Evolutionary conservation across 1,284 basidiomycete genomes (phyloP).

Genomic region (Ceraceosorus guamensis): DNA sequence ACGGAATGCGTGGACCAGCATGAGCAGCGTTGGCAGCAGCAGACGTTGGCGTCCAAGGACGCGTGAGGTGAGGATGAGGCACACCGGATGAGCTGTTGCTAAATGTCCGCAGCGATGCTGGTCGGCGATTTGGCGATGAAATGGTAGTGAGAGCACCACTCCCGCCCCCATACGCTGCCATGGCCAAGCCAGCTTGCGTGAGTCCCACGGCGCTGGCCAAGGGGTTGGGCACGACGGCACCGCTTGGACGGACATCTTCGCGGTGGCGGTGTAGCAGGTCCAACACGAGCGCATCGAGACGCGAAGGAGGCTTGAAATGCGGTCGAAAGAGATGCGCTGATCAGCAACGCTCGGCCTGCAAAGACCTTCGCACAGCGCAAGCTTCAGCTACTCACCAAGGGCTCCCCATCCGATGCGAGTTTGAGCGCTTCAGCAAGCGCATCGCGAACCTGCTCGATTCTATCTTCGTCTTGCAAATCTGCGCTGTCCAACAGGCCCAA

Average conservation of each 20-base stretch:
- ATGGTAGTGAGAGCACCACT: too few relatives aligned
- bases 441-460: conserved; percentile 33
- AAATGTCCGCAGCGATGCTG: too few relatives aligned
- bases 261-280: conserved; percentile 38
- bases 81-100: too few relatives aligned
- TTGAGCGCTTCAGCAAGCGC: conserved; percentile 19
- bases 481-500: conserved; percentile 24
- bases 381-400: conserved; percentile 9
- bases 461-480: conserved; percentile 31
- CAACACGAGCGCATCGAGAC: conserved; percentile 35
- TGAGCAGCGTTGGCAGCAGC: too few relatives aligned
- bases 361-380: neutral
- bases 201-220: too few relatives aligned
- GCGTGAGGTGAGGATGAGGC: too few relatives aligned
- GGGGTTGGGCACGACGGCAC: too few relatives aligned
- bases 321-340: neutral
- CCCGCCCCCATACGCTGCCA: too few relatives aligned
- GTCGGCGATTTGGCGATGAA: too few relatives aligned
- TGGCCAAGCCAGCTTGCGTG: too few relatives aligned
- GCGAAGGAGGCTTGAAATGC: conserved; percentile 15
- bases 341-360: neutral
- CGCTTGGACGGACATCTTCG: conserved; percentile 29
- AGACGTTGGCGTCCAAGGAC: too few relatives aligned
- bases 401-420: conserved; percentile 23
- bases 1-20: too few relatives aligned